Evolutionary conservation across 306 rosid species (phyloP).

Genomic region (Prunus davidiana): DNA sequence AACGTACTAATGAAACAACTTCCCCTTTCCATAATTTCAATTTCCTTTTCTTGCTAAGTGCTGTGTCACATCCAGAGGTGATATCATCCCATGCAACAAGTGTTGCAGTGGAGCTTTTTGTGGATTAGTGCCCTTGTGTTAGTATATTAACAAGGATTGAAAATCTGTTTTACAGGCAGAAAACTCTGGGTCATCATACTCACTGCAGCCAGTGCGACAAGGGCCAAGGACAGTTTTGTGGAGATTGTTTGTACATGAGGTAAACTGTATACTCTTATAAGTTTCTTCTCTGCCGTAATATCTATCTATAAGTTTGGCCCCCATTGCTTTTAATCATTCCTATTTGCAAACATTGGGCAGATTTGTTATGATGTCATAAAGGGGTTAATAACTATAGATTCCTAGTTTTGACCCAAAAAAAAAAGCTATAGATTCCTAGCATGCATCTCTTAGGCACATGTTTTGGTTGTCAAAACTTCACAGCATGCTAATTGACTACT

Average conservation of each 20-base stretch:
- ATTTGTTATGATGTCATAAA: not conserved
- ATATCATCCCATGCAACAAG: not conserved
- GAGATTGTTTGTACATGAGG: slow-evolving; percentile 98
- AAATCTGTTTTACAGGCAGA: slow-evolving; percentile 66
- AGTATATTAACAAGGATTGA: slow-evolving; percentile 19
- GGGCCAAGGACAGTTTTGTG: slow-evolving; percentile 93
- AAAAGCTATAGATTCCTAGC: not conserved
- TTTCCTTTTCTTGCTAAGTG: not conserved
- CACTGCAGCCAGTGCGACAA: slow-evolving; percentile 61
- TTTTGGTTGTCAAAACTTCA: not conserved
- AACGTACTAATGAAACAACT: not conserved
- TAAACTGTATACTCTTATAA: slow-evolving; percentile 38
- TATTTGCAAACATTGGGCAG: not conserved
- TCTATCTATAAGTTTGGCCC: not conserved
- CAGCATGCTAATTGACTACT: not conserved
- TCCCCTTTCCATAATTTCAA: not conserved
- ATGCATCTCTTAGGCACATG: not conserved
- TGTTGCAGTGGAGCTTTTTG: not conserved
- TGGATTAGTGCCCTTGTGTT: not conserved
- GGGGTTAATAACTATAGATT: not conserved
- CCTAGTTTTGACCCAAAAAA: not conserved
- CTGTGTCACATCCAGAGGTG: not conserved
- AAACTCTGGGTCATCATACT: slow-evolving; percentile 82
- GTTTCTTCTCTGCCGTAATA: slow-evolving; percentile 1
- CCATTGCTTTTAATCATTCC: not conserved